These are phyloP conservation scores for Pycnococcus provasolii DNA, from an alignment of 139 green algal species.

Conservation along the genomic window DNA sequence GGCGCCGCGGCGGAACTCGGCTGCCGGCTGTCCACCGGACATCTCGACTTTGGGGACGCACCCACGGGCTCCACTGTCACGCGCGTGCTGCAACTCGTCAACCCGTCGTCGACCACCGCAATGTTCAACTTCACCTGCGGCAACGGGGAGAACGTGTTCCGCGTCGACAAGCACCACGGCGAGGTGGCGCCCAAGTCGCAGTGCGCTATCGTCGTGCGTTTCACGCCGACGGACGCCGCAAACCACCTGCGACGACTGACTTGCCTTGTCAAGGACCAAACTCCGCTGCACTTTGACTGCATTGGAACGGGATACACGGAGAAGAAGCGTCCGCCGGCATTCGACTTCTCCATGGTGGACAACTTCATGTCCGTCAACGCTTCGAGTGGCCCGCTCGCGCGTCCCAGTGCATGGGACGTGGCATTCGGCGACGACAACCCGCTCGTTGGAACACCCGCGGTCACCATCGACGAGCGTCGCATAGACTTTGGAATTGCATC, in stretches of 20 bases:
- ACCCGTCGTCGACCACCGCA: conserved; percentile 36
- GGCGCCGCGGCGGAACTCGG: conserved; percentile 38
- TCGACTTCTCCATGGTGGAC: conserved; percentile 33
- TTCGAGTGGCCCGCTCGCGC: conserved; percentile 15
- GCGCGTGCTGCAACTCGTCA: conserved; percentile 50
- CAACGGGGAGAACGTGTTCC: conserved; percentile 6
- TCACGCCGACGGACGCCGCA: conserved; percentile 32
- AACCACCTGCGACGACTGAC: conserved; percentile 53
- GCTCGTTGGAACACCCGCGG: neutral
- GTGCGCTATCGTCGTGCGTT: conserved; percentile 35
- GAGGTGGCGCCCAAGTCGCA: no score
- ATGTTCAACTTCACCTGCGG: conserved; percentile 9
- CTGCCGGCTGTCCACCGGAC: conserved; percentile 30
- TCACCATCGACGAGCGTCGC: no score
- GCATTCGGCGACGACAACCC: neutral
- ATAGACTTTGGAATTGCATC: no score
- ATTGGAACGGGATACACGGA: conserved; percentile 46
- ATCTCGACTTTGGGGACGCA: conserved; percentile 51
- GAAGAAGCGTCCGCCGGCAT: conserved; percentile 40
- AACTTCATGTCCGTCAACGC: conserved; percentile 32
- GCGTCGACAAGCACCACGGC: neutral
- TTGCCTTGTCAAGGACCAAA: conserved; percentile 43
- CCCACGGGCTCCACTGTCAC: conserved; percentile 15
- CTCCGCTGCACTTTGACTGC: conserved; percentile 40
- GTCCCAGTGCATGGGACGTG: conserved; percentile 13